These are phyloP conservation scores for Trichoderma atrobrunneum DNA, from an alignment of 2,329 filamentous ascomycete genomes.

Conservation along the genomic window DNA sequence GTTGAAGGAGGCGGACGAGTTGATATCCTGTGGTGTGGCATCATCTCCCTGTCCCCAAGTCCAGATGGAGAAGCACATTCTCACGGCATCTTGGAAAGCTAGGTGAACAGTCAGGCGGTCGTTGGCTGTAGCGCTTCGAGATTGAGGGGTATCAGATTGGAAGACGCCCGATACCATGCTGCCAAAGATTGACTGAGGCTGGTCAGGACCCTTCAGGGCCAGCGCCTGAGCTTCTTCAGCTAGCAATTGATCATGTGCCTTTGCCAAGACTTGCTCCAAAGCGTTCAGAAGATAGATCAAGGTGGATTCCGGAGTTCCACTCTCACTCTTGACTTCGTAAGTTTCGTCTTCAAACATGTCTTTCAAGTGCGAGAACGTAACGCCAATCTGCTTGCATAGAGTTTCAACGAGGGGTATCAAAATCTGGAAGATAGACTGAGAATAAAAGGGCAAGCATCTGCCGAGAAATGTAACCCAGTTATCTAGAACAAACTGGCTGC, in stretches of 20 bases:
- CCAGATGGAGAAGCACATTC: constrained; percentile 92
- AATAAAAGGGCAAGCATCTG: constrained; percentile 80
- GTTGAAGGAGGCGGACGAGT: constrained; percentile 76
- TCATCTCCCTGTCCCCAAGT: constrained; percentile 76
- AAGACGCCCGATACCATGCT: constrained; percentile 94
- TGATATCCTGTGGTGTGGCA: constrained; percentile 56
- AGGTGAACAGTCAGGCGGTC: constrained; percentile 88
- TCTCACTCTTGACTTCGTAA: constrained; percentile 25
- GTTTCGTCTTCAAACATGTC: constrained; percentile 51
- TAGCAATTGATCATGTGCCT: constrained; percentile 78
- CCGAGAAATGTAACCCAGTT: constrained; percentile 87
- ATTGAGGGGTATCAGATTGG: constrained; percentile 70
- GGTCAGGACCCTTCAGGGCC: constrained; percentile 73
- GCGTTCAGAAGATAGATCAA: constrained; percentile 87
- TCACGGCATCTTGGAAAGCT: constrained; percentile 94
- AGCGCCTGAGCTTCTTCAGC: constrained; percentile 70
- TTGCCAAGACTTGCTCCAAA: constrained; percentile 83
- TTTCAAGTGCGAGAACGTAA: constrained; percentile 69
- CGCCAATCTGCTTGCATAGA: constrained; percentile 73
- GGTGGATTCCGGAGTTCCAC: constrained; percentile 60
- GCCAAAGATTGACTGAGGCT: constrained; percentile 83
- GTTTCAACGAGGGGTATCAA: constrained; percentile 89
- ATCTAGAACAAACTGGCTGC: constrained; percentile 75
- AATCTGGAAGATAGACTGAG: constrained; percentile 82
- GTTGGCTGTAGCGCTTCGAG: constrained; percentile 84